Percentiles rank a stretch among this genome's conserved stretches.
phyloP scores from a whole-genome alignment of 768 basidiomycete genomes.

The Psilocybe cubensis region DNA sequence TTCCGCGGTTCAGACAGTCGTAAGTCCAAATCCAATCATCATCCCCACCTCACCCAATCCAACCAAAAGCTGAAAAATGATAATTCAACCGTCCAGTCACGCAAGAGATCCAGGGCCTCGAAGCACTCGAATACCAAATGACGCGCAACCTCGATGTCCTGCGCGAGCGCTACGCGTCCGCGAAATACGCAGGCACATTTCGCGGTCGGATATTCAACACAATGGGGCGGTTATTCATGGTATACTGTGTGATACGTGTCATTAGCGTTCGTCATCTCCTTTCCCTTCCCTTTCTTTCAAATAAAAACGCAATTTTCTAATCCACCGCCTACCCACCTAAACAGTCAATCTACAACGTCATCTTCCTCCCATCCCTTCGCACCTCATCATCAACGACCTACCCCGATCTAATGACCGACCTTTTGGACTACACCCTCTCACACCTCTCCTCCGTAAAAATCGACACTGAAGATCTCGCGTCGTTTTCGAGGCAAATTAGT shows the following conservation, averaged over 20 bases:
- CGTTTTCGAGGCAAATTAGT: conserved; percentile 55
- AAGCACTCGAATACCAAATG: conserved; percentile 74
- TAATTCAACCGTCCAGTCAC: conserved; percentile 38
- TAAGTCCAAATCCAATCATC: conserved; percentile 22
- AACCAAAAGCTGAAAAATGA: too few relatives aligned
- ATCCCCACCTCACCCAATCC: background rate
- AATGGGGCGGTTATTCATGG: conserved; percentile 57
- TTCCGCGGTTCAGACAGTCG: conserved; percentile 50
- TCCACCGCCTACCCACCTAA: too few relatives aligned
- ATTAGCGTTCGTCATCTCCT: conserved; percentile 51
- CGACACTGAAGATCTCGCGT: conserved; percentile 38
- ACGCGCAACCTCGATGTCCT: conserved; percentile 54
- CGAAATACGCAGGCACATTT: conserved; percentile 55
- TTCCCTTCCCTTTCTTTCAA: background rate
- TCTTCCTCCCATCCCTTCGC: conserved; percentile 41
- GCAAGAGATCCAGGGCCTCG: conserved; percentile 66
- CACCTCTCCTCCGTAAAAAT: conserved; percentile 20
- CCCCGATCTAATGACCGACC: conserved; percentile 44
- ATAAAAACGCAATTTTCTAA: background rate
- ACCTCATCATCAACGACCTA: conserved; percentile 37
- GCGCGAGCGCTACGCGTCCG: conserved; percentile 49
- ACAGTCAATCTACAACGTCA: conserved; percentile 53
- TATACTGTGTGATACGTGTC: conserved; percentile 69
- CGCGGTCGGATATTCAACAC: conserved; percentile 53
- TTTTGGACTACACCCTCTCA: conserved; percentile 36